These are phyloP conservation scores for Ophiostoma sp. DNA, from an alignment of 2,329 filamentous ascomycete genomes.

Conservation along the genomic window DNA sequence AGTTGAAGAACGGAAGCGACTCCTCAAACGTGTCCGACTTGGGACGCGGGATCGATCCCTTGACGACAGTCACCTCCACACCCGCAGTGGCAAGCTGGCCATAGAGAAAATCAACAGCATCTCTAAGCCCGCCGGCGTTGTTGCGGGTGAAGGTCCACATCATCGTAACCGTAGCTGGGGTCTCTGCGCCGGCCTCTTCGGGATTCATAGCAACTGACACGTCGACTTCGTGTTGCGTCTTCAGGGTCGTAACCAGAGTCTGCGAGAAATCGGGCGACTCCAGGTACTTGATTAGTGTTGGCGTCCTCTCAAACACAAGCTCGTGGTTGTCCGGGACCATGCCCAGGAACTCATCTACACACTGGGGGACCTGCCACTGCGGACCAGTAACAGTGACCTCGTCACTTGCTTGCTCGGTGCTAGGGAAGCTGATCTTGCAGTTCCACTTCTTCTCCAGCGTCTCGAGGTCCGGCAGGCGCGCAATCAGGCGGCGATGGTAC, in stretches of 20 bases:
- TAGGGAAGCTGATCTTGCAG: constrained; percentile 98
- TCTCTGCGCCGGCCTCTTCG: constrained; percentile 38
- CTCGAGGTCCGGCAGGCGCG: constrained; percentile 82
- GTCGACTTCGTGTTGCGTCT: constrained; percentile 86
- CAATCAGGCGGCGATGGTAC: constrained; percentile 89
- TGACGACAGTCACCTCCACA: constrained; percentile 82
- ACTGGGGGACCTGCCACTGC: constrained; percentile 96
- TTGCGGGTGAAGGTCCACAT: constrained; percentile 88
- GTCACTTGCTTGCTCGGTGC: constrained; percentile 94
- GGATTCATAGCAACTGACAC: constrained; percentile 57
- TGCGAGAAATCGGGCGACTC: constrained; percentile 73
- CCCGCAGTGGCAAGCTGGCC: constrained; percentile 78
- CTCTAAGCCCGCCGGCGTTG: constrained; percentile 89
- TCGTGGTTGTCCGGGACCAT: constrained; percentile 98
- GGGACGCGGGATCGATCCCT: constrained; percentile 92
- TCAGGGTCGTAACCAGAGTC: constrained; percentile 77
- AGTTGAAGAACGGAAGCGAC: constrained; percentile 92
- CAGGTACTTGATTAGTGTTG: constrained; percentile 74
- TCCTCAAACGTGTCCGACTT: constrained; percentile 99
- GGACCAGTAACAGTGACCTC: constrained; percentile 93
- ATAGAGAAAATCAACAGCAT: constrained; percentile 92
- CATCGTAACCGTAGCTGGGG: constrained; percentile 54
- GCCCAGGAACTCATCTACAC: constrained; percentile 90
- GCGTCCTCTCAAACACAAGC: constrained; percentile 71
- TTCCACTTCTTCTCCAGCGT: constrained; percentile 98